phyloP scores from a whole-genome alignment of 2,329 filamentous ascomycete species.

The Cordyceps javanica region DNA sequence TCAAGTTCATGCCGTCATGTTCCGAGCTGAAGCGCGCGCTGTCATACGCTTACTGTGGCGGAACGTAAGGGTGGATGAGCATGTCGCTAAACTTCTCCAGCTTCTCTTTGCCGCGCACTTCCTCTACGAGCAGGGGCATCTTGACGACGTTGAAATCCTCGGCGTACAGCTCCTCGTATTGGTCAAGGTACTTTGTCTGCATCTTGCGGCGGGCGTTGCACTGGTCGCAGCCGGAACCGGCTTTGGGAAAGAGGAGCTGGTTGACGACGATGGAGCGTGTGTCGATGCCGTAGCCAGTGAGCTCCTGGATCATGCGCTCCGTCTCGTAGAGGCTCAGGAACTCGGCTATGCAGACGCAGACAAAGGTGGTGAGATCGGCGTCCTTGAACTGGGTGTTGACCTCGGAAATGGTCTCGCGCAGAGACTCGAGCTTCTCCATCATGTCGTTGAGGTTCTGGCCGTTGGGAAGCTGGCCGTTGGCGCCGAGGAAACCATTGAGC shows the following conservation, averaged over 20 bases:
- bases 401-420: slow-evolving; percentile 88
- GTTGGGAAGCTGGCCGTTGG: slow-evolving; percentile 69
- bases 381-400: slow-evolving; percentile 99
- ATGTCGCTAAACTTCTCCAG: slow-evolving; percentile 86
- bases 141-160: slow-evolving; percentile 95
- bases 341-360: slow-evolving; percentile 97
- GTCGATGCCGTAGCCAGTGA: slow-evolving; percentile 88
- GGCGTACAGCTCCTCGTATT: slow-evolving; percentile 97
- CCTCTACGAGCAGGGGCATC: slow-evolving; percentile 93
- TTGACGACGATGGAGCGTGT: slow-evolving; percentile 98
- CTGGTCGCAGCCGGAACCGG: slow-evolving; percentile 82
- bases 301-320: slow-evolving; percentile 98
- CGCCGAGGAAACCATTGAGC: slow-evolving; percentile 85
- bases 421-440: slow-evolving; percentile 87
- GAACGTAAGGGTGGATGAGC: slow-evolving; percentile 69
- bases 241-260: slow-evolving; percentile 88
- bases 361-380: slow-evolving; percentile 88
- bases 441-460: slow-evolving; percentile 91
- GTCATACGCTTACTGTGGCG: slow-evolving; percentile 43
- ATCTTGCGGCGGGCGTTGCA: slow-evolving; percentile 93
- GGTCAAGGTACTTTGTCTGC: slow-evolving; percentile 98
- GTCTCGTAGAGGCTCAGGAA: slow-evolving; percentile 97
- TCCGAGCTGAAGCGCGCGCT: not conserved
- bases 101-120: slow-evolving; percentile 91
- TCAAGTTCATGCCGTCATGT: not conserved